Evolutionary conservation across 208 protist genomes (phyloP), one percentile per base, ranked within the genome.

Genomic region (Trypanosoma boissoni): DNA sequence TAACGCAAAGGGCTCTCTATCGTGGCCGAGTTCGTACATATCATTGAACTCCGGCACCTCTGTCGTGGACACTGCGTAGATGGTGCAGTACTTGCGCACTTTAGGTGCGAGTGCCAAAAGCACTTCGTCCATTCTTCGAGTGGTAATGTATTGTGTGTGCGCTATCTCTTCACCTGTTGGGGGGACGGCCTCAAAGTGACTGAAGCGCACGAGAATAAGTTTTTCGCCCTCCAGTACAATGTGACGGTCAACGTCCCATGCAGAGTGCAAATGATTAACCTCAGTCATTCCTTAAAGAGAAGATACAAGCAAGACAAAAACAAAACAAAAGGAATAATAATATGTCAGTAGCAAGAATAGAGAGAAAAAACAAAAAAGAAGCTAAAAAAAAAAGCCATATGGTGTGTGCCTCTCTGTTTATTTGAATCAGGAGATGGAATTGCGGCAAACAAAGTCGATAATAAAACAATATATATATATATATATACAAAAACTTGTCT

Each of bases 31-130:
- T 81, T 99, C 98, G 78, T 99, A 99, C 91, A 99, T 96, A 18
- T 86, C 74, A 64, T 99, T 99, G 71, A 99, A 99, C 64, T 99
- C 96, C 6, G 97, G 94, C 41, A 99, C 97, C 62, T 80, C 65
- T 18, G 63, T 72, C 9, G 83, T 94, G 56, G 88, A 80, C 1
- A 94, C 87, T 5, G 76, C 53, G 53, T 86, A 91, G 2, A 94
- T 86, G 24, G 66, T 72, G 52, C 80, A 88, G 57, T 89, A 94
- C 76, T 91, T 91, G 1, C 83, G 78, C 20, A 94, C 75, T 69
- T 91, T 91, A 6, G 87, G 87, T 2, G 83, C 83, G 0, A 91
- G 56, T 55, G 74, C 58, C 0, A 37, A 37, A 28, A 94, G 76
- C 56, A 91, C 58, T 8, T 70, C 74, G 49, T 94, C 87, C 67